phyloP scores from a whole-genome alignment of 2,329 filamentous ascomycete species.

The Neospermospora avenae region DNA sequence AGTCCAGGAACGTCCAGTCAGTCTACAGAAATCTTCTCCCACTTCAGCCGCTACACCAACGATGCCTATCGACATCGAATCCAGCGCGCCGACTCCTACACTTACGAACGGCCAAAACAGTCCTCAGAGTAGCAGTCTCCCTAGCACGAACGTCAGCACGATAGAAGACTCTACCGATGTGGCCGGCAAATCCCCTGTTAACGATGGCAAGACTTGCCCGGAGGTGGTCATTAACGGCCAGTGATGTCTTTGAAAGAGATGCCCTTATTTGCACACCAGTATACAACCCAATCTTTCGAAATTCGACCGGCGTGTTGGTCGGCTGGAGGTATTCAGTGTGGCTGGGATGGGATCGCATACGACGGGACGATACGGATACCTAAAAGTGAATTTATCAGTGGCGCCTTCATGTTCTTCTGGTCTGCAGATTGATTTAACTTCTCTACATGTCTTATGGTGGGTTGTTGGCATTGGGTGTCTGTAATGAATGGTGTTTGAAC shows the following conservation, averaged over 20 bases:
- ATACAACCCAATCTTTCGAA: conserved; percentile 9
- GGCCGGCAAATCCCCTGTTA: conserved; percentile 19
- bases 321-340: conserved; percentile 8
- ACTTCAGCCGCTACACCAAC: conserved; percentile 28
- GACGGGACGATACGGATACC: conserved; percentile 4
- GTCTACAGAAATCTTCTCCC: conserved; percentile 20
- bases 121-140: conserved; percentile 62
- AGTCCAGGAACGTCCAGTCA: conserved; percentile 36
- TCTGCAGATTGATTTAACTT: conserved; percentile 15
- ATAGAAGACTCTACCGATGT: conserved; percentile 31
- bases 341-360: conserved; percentile 1
- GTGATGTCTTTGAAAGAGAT: conserved; percentile 10
- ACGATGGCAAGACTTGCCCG: conserved; percentile 21
- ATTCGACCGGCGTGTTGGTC: conserved; percentile 22
- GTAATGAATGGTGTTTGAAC: too few relatives aligned
- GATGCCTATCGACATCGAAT: conserved; percentile 43
- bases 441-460: conserved; percentile 18
- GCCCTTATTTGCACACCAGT: conserved; percentile 10
- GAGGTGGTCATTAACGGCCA: conserved; percentile 31
- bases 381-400: conserved; percentile 26
- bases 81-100: conserved; percentile 60
- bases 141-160: conserved; percentile 58
- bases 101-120: conserved; percentile 68
- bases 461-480: neutral
- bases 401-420: conserved; percentile 14